A percentile compares a stretch with the other conserved stretches of the same genome.
Conservation (phyloP, 768 basidiomycete genomes). For the Boletus subparvulus region DNA sequence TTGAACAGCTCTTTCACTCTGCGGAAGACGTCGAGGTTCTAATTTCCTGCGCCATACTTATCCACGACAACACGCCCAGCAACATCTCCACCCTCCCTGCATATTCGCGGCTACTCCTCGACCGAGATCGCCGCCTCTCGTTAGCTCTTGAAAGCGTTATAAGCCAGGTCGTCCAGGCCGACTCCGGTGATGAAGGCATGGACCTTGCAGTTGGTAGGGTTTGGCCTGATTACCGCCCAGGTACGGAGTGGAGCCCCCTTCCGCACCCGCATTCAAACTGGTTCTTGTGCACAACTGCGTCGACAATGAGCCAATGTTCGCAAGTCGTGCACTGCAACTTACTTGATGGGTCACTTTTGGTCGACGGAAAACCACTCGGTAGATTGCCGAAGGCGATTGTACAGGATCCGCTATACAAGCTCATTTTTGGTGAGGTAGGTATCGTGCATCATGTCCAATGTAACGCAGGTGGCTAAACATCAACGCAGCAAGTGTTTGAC, state of each 20-base stretch:
- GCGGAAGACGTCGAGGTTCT: slow-evolving; percentile 4
- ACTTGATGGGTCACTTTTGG: slow-evolving; percentile 39
- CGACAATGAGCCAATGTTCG: neutral
- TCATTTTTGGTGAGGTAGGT: slow-evolving; percentile 37
- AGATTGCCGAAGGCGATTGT: slow-evolving; percentile 37
- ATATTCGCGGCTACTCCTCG: slow-evolving; percentile 25
- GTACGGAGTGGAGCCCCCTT: slow-evolving; percentile 23
- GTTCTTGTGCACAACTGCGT: slow-evolving; percentile 11
- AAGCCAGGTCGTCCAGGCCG: slow-evolving; percentile 4
- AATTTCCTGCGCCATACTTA: slow-evolving; percentile 32
- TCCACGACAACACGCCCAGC: slow-evolving; percentile 32
- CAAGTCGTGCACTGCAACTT: slow-evolving; percentile 40
- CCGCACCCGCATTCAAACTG: slow-evolving; percentile 12
- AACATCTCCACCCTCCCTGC: neutral
- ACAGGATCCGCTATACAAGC: neutral
- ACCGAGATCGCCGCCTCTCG: slow-evolving; percentile 34
- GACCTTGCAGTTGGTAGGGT: slow-evolving; percentile 28
- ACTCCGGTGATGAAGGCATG: slow-evolving; percentile 20
- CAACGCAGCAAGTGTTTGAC: neutral
- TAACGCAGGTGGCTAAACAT: neutral
- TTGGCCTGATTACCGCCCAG: slow-evolving; percentile 32
- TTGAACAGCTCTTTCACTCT: neutral
- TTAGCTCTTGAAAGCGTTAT: slow-evolving; percentile 25
- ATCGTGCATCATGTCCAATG: neutral
- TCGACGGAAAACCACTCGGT: slow-evolving; percentile 41